phyloP scores from a whole-genome alignment of 345 rosid species.

The Litchi chinensis region DNA sequence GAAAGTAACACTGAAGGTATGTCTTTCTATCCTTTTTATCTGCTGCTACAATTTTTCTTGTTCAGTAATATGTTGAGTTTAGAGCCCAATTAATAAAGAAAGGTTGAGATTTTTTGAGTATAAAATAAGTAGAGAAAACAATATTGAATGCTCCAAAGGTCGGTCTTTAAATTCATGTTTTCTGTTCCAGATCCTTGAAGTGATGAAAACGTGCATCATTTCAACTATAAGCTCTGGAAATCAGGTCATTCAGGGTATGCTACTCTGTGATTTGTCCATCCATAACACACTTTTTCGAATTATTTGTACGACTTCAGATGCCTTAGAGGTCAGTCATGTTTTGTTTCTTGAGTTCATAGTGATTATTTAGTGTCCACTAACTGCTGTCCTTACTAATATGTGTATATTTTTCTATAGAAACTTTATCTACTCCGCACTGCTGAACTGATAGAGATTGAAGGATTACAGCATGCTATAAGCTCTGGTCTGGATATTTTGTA shows the following conservation, averaged over 20 bases:
- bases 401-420: constrained; percentile 47
- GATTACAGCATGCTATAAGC: constrained; percentile 70
- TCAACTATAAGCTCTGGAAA: constrained; percentile 53
- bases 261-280: constrained; percentile 83
- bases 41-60: constrained; percentile 10
- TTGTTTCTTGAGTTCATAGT: constrained; percentile 10
- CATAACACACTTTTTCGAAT: constrained; percentile 65
- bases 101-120: background rate
- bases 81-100: background rate
- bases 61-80: background rate
- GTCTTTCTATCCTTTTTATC: background rate
- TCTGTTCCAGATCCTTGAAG: constrained; percentile 62
- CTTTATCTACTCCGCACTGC: constrained; percentile 63
- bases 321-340: constrained; percentile 72
- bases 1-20: constrained; percentile 82
- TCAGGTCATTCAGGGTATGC: constrained; percentile 55
- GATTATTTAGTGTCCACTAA: background rate
- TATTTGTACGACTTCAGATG: constrained; percentile 67
- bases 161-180: constrained; percentile 14
- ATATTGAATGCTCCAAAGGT: background rate
- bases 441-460: constrained; percentile 78
- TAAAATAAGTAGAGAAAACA: background rate
- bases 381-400: constrained; percentile 22
- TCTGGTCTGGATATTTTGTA: constrained; percentile 74
- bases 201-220: constrained; percentile 68